These are phyloP conservation scores for Kwoniella botswanensis DNA, from an alignment of 768 basidiomycete genomes.

Conservation along the genomic window DNA sequence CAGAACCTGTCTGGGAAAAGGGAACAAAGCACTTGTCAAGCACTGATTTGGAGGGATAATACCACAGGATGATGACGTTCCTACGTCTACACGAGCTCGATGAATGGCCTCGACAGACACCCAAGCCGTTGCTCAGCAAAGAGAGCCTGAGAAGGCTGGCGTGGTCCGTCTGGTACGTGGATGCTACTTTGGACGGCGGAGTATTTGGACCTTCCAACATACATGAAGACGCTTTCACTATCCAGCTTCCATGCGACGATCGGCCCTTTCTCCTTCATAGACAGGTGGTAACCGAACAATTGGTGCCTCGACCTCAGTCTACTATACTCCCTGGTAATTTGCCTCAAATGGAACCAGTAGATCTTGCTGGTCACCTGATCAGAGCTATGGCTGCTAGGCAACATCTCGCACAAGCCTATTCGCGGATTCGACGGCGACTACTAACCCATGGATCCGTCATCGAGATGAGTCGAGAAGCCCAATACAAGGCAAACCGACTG, in stretches of 20 bases:
- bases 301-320: slow-evolving; percentile 3
- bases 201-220: slow-evolving; percentile 24
- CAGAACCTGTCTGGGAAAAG: not conserved
- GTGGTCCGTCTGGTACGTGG: slow-evolving; percentile 34
- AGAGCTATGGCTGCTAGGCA: slow-evolving; percentile 20
- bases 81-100: slow-evolving; percentile 30
- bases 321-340: not conserved
- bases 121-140: slow-evolving; percentile 24
- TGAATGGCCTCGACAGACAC: slow-evolving; percentile 19
- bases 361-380: slow-evolving; percentile 14
- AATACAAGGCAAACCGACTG: slow-evolving; percentile 1
- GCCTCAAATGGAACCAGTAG: not conserved
- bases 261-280: slow-evolving; percentile 19
- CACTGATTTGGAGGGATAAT: not conserved
- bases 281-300: slow-evolving; percentile 7
- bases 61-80: slow-evolving; percentile 38
- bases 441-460: not conserved
- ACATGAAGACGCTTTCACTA: slow-evolving; percentile 22
- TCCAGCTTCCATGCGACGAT: slow-evolving; percentile 36
- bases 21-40: not conserved
- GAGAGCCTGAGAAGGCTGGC: slow-evolving; percentile 32
- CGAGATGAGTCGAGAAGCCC: not conserved
- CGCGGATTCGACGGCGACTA: slow-evolving; percentile 12
- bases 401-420: slow-evolving; percentile 12
- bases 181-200: slow-evolving; percentile 26